Base-by-base conservation (phyloP, 1,284 basidiomycete genomes). In the Ganoderma sinense region DNA sequence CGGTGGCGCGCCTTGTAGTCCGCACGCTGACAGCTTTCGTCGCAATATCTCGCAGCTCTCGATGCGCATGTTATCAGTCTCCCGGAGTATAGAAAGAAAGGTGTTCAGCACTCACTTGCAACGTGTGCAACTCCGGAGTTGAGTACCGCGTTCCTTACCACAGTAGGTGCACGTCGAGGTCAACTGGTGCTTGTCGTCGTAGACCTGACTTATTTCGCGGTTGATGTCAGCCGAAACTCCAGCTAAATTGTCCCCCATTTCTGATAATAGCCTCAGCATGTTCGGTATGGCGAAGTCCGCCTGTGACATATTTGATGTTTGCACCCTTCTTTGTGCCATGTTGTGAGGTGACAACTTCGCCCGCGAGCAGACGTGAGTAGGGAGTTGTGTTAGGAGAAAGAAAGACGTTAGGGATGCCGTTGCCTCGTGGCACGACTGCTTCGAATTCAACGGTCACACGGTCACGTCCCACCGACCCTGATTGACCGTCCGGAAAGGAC, bases 1-100 rank as follows among this genome's bases (percentile, higher is more conserved):
- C 69, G 69, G 61, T 72, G 71, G 18, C 65, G 59, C 0, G 66
- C 53, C 41, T 72, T 69, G 68, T 67, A 72, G 43, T 72, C 65
- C 5, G 63, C 65, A 29, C 65, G 55, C 10, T 71, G 70, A 51
- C 70, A 71, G 1, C 40, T 66, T 11, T 65, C 62, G 45, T 71
- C 41, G 70, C 70, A 71, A 29, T 71, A 71, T 29, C 62, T 48
- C n/a, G 65, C 70, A 6, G 70, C 56, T 26, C 70, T 71, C 23
- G 11, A 6, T 48, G 4, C 13, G 11, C 39, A 39, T 39, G 39
- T 11, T 39, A 11, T 39, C 39, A 39, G n/a, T n/a, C n/a, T n/a
- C n/a, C n/a, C n/a, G n/a, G n/a, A n/a, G n/a, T n/a, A n/a, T n/a
- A n/a, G n/a, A 39, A 39, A 39, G 40, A 41, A 41, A 41, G 40